Evolutionary conservation across 2,329 filamentous ascomycete species (phyloP).

Genomic region (Botrytis tulipae): DNA sequence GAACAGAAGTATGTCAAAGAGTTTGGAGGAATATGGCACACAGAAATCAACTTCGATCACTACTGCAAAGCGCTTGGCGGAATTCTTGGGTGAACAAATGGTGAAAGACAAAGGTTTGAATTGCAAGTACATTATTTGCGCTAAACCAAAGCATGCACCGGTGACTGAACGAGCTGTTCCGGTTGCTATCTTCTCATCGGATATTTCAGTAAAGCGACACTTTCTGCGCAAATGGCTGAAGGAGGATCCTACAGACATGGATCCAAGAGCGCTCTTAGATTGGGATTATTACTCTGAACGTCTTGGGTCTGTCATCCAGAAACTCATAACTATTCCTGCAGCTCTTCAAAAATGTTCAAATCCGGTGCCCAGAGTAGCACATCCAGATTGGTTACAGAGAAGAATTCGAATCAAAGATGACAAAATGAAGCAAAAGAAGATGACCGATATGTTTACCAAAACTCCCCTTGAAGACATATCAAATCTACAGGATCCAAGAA

Average conservation of each 20-base stretch:
- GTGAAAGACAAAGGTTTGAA: constrained; percentile 98
- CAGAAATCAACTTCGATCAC: constrained; percentile 99
- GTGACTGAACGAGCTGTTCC: constrained; percentile 94
- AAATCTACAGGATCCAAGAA: constrained; percentile 55
- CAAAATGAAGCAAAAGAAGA: constrained; percentile 96
- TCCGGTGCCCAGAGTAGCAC: constrained; percentile 86
- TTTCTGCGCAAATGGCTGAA: constrained; percentile 95
- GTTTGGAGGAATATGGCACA: constrained; percentile 88
- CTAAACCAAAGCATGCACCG: constrained; percentile 79
- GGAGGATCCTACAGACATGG: constrained; percentile 87
- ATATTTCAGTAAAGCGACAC: constrained; percentile 79
- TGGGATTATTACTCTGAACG: constrained; percentile 98
- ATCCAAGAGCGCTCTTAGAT: constrained; percentile 85
- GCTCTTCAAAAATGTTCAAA: constrained; percentile 94
- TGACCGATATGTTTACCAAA: constrained; percentile 86
- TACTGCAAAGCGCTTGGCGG: constrained; percentile 88
- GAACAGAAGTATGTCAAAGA: constrained; percentile 97
- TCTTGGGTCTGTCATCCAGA: constrained; percentile 95
- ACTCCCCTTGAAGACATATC: constrained; percentile 71
- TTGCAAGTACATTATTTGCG: constrained; percentile 99
- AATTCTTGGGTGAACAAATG: constrained; percentile 98
- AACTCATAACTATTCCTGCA: constrained; percentile 96
- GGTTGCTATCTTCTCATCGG: constrained; percentile 95
- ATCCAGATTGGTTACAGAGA: constrained; percentile 95
- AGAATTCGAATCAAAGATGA: constrained; percentile 95